These are phyloP conservation scores for Gossypium gossypioides DNA, from an alignment of 441 rosid genomes.

Conservation along the genomic window DNA sequence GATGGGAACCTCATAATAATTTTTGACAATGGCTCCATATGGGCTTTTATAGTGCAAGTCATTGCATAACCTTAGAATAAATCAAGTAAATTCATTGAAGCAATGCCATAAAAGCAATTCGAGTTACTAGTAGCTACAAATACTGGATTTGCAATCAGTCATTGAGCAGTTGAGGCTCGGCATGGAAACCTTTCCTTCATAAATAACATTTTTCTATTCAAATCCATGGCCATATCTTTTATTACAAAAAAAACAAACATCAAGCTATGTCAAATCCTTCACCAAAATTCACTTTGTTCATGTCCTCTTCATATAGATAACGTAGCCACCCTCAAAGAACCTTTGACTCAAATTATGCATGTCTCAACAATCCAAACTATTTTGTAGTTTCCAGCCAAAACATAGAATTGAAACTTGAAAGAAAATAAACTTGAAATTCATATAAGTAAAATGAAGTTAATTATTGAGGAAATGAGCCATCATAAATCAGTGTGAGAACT, in stretches of 20 bases:
- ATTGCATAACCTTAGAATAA: not conserved
- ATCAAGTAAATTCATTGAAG: not conserved
- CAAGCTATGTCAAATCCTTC: not conserved
- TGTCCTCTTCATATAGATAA: not conserved
- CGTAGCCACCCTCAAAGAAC: not conserved
- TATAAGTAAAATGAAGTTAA: not conserved
- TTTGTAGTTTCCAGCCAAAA: not conserved
- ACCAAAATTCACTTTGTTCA: not conserved
- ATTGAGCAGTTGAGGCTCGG: not conserved
- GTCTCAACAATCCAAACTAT: not conserved
- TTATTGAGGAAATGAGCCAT: not conserved
- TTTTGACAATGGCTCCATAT: not conserved
- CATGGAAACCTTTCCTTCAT: not conserved
- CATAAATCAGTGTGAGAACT: not conserved
- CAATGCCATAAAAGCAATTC: not conserved
- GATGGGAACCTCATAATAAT: not conserved
- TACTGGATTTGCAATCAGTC: not conserved
- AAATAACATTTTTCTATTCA: not conserved
- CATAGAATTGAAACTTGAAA: not conserved
- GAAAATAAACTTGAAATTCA: not conserved
- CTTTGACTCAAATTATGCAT: not conserved
- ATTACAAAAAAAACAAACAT: not conserved
- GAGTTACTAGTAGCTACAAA: not conserved
- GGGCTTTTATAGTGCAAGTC: not conserved
- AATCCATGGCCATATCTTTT: not conserved